phyloP scores from a whole-genome alignment of 305 asterid genomes.

The Solanum chacoense region DNA sequence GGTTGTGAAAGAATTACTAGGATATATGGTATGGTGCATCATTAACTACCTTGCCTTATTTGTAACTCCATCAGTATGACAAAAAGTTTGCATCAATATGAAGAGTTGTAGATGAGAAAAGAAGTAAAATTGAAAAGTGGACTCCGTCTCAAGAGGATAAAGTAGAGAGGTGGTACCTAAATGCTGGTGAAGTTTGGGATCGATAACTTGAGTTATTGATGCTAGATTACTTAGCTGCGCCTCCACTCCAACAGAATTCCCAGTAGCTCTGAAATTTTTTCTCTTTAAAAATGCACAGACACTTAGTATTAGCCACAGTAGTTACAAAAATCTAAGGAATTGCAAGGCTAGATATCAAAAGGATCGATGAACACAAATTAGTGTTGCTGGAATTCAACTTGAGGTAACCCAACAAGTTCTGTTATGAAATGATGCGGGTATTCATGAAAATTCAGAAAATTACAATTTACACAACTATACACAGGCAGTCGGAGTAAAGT shows the following conservation, averaged over 20 bases:
- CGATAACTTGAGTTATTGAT: conserved; percentile 62
- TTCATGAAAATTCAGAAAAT: neutral
- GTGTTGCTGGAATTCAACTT: neutral
- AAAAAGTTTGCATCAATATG: neutral
- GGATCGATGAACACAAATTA: neutral
- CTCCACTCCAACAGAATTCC: conserved; percentile 79
- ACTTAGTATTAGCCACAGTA: neutral
- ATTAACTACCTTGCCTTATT: neutral
- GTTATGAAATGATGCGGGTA: neutral
- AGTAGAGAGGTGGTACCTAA: conserved; percentile 38
- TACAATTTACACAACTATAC: neutral
- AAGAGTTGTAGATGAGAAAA: neutral
- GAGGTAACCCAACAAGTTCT: neutral
- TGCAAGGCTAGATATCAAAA: neutral
- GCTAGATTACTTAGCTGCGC: conserved; percentile 74
- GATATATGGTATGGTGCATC: neutral
- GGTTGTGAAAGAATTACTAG: neutral
- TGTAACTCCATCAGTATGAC: neutral
- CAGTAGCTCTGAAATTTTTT: conserved; percentile 88
- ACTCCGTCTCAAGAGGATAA: neutral
- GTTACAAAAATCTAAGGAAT: neutral
- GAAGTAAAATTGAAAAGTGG: neutral
- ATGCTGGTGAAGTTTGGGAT: conserved; percentile 90
- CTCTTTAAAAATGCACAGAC: conserved; percentile 40
- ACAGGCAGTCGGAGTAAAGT: neutral